Percentiles rank a stretch among this genome's conserved stretches.
These are phyloP conservation scores for Boletus barrowsii DNA, from an alignment of 768 basidiomycete genomes.

Conservation along the genomic window DNA sequence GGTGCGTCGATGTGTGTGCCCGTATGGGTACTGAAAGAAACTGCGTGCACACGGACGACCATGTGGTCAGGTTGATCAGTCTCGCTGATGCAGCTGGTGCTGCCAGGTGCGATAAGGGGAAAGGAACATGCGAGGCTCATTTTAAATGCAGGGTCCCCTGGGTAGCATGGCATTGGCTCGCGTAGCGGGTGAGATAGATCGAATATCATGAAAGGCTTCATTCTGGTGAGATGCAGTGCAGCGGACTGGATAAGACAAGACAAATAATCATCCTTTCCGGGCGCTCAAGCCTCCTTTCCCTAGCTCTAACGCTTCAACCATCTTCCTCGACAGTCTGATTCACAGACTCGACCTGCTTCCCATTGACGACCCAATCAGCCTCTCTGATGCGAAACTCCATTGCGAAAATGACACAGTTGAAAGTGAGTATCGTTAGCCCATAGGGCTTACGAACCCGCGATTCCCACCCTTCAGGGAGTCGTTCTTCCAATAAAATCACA, in stretches of 20 bases:
- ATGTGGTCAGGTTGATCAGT: not conserved
- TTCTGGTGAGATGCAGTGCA: no score
- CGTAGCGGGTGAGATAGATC: constrained; percentile 28
- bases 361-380: constrained; percentile 11
- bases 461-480: constrained; percentile 71
- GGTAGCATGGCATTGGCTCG: constrained; percentile 25
- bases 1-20: constrained; percentile 83
- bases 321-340: not conserved
- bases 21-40: constrained; percentile 65
- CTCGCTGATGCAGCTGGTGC: no score
- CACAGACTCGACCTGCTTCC: not conserved
- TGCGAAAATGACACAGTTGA: constrained; percentile 39
- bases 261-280: no score
- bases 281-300: no score
- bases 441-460: constrained; percentile 48
- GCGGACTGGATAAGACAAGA: no score
- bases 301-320: not conserved
- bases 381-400: constrained; percentile 17
- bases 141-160: constrained; percentile 26
- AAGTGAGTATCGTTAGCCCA: constrained; percentile 56
- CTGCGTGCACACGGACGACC: constrained; percentile 27
- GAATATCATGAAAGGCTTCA: constrained; percentile 16
- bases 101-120: constrained; percentile 3
- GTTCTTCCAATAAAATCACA: constrained; percentile 61
- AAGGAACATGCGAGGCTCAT: constrained; percentile 19